Evolutionary conservation across 495 filamentous ascomycete genomes (phyloP), one percentile per base, ranked within the genome.

Genomic region (Penicillium manginii): DNA sequence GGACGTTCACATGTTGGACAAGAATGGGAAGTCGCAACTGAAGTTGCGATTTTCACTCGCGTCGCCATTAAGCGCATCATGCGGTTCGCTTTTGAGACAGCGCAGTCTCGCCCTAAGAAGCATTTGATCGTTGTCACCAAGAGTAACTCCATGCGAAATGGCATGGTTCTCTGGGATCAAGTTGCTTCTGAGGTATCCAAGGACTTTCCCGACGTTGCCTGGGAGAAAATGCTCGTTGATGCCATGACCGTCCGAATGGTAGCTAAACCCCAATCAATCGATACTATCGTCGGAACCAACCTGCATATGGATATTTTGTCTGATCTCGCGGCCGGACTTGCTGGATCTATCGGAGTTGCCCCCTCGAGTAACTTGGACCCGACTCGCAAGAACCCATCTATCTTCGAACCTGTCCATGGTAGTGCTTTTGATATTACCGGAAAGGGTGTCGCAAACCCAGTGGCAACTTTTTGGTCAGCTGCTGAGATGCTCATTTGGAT

Each of bases 391-490:
- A 78, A 79, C 54, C 84, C 84, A 1, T 81, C 76, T 33, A 77
- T 87, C 68, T 87, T 87, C 58, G 84, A 87, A 69, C 83, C 83
- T 9, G 84, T 86, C 17, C 84, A 86, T 61, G 84, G 84, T 0
- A 79, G 75, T 31, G 83, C 84, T 2, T 86, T 85, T 23, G 87
- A 89, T 66, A 88, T 90, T 33, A 84, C 83, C 4, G 87, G 87
- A 0, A 86, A 87, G 64, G 86, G 85, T 0, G 42, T 73, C 45
- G 87, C 87, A 23, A 90, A 90, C 61, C 86, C 87, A 0, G 78
- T 89, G 1, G 87, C 77, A 7, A 84, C 85, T 5, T 84, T 88
- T 61, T 87, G 84, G 85, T 83, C 82, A 0, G 82, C 78, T 7
- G 79, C 79, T 5, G 84, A 87, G 67, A 88, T 88, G 86, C 72